These are phyloP conservation scores for Metschnikowia drakensbergensis DNA, from an alignment of 805 yeast genomes.

Conservation along the genomic window DNA sequence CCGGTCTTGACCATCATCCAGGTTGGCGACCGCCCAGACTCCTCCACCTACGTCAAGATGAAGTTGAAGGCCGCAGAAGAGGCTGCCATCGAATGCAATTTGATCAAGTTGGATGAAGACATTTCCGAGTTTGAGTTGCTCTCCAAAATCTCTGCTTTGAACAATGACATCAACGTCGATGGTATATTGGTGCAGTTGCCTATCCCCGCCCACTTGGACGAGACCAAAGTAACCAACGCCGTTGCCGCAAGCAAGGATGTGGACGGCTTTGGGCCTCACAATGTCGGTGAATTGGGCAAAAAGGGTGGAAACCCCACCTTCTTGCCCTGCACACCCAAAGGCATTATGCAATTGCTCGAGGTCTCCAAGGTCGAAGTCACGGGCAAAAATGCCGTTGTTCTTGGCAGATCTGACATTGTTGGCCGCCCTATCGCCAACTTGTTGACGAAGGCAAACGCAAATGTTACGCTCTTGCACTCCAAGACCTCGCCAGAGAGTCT, in stretches of 20 bases:
- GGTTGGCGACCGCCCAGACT: conserved; percentile 74
- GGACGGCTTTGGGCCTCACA: conserved; percentile 77
- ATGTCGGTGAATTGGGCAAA: conserved; percentile 73
- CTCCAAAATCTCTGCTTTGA: conserved; percentile 50
- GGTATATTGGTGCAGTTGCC: conserved; percentile 79
- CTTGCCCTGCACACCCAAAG: conserved; percentile 83
- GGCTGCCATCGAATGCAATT: conserved; percentile 59
- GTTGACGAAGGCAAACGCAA: conserved; percentile 67
- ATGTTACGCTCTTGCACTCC: conserved; percentile 74
- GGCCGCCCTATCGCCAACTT: conserved; percentile 77
- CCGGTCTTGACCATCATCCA: conserved; percentile 71
- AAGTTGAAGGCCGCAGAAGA: conserved; percentile 73
- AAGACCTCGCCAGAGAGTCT: conserved; percentile 51
- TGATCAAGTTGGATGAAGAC: conserved; percentile 55
- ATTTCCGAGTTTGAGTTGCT: conserved; percentile 56
- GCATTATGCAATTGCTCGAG: conserved; percentile 62
- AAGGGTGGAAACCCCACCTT: conserved; percentile 67
- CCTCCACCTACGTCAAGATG: conserved; percentile 78
- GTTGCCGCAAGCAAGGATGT: conserved; percentile 70
- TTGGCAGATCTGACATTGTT: conserved; percentile 83
- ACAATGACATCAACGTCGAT: conserved; percentile 57
- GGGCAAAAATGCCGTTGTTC: conserved; percentile 76
- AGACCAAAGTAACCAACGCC: conserved; percentile 61
- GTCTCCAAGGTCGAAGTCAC: conserved; percentile 51
- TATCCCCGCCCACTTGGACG: conserved; percentile 66